These are phyloP conservation scores for Phaeosphaeriaceae sp. DNA, from an alignment of 2,329 filamentous ascomycete genomes.

Conservation along the genomic window DNA sequence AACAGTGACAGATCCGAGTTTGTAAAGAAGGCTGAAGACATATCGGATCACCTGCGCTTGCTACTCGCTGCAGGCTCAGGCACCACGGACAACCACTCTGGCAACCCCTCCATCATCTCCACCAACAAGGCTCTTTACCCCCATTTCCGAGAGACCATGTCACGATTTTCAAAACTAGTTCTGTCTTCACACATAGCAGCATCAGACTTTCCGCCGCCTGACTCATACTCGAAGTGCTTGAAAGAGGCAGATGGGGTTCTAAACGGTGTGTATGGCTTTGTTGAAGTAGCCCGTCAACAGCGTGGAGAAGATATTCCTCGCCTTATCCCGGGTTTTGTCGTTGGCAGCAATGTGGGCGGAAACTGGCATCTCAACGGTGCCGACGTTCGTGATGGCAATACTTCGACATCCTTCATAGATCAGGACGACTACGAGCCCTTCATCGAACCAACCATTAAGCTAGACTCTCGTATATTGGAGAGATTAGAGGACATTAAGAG, in stretches of 20 bases:
- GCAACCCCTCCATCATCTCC: conserved; percentile 98
- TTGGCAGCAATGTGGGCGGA: conserved; percentile 81
- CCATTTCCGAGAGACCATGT: conserved; percentile 99
- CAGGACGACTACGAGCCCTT: conserved; percentile 80
- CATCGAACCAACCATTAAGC: conserved; percentile 71
- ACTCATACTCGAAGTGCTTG: conserved; percentile 92
- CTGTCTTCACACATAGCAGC: conserved; percentile 97
- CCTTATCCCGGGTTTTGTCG: conserved; percentile 91
- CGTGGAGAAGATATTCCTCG: conserved; percentile 90
- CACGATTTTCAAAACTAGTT: conserved; percentile 98
- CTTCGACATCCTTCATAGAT: conserved; percentile 75
- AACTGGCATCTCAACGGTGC: conserved; percentile 79
- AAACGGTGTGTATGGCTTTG: conserved; percentile 92
- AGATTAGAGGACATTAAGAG: conserved; percentile 85
- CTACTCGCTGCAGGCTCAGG: conserved; percentile 94
- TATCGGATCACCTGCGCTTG: conserved; percentile 92
- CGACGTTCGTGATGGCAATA: conserved; percentile 71
- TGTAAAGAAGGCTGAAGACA: conserved; percentile 93
- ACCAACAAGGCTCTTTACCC: conserved; percentile 97
- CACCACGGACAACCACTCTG: conserved; percentile 97
- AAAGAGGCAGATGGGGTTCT: conserved; percentile 97
- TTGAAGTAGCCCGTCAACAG: conserved; percentile 92
- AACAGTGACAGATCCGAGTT: conserved; percentile 86
- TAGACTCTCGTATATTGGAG: conserved; percentile 81
- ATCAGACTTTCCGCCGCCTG: conserved; percentile 91